These are phyloP conservation scores for Canna indica DNA, from an alignment of 176 grass and related monocot genomes.

Conservation along the genomic window DNA sequence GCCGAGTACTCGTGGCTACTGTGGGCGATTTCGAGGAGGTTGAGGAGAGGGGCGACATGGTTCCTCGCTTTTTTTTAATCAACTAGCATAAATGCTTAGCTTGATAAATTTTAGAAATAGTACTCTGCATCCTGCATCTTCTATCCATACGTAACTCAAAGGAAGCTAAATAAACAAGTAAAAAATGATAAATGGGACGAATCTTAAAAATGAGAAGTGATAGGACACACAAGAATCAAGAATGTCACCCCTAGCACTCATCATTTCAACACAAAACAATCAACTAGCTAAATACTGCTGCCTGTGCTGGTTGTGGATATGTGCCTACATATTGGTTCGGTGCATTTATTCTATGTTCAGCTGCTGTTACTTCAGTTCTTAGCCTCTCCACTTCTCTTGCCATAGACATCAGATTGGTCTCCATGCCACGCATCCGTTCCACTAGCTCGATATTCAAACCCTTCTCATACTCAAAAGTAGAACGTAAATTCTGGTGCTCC, in stretches of 20 bases:
- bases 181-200: not conserved
- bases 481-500: conserved; percentile 66
- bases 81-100: no score
- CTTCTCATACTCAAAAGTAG: conserved; percentile 81
- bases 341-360: conserved; percentile 35
- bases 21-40: no score
- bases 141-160: no score
- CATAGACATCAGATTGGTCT: conserved; percentile 78
- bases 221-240: not conserved
- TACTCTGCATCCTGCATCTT: no score
- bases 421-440: conserved; percentile 53
- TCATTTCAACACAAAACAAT: not conserved
- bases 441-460: conserved; percentile 52
- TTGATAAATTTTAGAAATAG: no score
- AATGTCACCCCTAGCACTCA: not conserved
- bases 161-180: not conserved
- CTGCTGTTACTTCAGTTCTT: conserved; percentile 47
- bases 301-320: not conserved
- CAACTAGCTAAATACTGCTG: not conserved
- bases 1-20: no score
- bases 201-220: not conserved
- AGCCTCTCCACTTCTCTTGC: conserved; percentile 69
- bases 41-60: no score
- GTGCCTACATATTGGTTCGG: not conserved
- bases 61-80: no score